These are phyloP conservation scores for Toxicodendron radicans DNA, from an alignment of 345 rosid species.

Conservation along the genomic window DNA sequence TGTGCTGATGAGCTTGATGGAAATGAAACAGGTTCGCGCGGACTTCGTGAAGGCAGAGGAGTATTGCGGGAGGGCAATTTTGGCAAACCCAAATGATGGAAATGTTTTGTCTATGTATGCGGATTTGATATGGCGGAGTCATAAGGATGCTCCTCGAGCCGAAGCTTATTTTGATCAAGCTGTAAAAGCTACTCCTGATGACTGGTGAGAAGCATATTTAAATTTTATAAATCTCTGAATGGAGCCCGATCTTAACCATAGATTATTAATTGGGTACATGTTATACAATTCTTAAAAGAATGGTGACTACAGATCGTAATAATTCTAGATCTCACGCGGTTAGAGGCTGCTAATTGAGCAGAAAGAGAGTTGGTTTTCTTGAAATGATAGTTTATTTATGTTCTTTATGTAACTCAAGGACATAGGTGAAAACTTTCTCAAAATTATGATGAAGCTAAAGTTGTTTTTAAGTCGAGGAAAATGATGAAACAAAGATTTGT, in stretches of 20 bases:
- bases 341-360: too few relatives aligned
- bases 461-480: too few relatives aligned
- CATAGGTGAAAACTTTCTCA: too few relatives aligned
- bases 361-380: too few relatives aligned
- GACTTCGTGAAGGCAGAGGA: constrained; percentile 76
- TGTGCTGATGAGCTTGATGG: not conserved
- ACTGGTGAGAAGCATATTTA: constrained; percentile 51
- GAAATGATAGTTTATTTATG: too few relatives aligned
- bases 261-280: too few relatives aligned
- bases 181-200: constrained; percentile 75
- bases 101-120: constrained; percentile 78
- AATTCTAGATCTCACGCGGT: too few relatives aligned
- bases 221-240: too few relatives aligned
- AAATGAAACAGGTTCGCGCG: constrained; percentile 46
- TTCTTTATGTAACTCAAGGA: too few relatives aligned
- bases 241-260: too few relatives aligned
- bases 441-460: not conserved
- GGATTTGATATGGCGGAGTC: constrained; percentile 77
- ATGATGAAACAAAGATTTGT: not conserved
- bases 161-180: constrained; percentile 78
- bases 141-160: constrained; percentile 67
- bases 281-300: too few relatives aligned
- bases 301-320: too few relatives aligned
- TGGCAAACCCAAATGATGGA: constrained; percentile 65
- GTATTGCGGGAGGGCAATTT: constrained; percentile 78